Evolutionary conservation across 768 basidiomycete species (phyloP).

Genomic region (Leccinum variicolor): DNA sequence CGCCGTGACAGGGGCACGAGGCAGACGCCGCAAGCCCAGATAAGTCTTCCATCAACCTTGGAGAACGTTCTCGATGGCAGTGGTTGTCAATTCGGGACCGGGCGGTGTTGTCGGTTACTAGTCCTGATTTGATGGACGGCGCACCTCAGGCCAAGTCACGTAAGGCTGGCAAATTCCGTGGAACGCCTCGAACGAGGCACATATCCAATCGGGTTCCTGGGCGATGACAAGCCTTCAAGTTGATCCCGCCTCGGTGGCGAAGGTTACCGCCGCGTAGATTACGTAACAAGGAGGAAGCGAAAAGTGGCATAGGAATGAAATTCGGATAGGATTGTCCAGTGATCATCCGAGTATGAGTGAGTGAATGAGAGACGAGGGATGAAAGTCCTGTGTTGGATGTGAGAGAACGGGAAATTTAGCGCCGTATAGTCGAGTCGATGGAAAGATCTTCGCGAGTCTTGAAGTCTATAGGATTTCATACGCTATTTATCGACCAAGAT

Average conservation of each 20-base stretch:
- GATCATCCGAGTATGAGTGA: neutral
- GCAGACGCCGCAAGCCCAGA: neutral
- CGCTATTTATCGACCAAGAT: neutral
- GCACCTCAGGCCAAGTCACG: neutral
- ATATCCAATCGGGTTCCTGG: neutral
- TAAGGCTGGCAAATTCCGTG: neutral
- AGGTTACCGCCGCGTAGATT: neutral
- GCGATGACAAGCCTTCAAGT: neutral
- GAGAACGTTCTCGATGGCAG: neutral
- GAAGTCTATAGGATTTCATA: neutral
- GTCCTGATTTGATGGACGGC: too few relatives aligned
- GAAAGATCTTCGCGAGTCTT: neutral
- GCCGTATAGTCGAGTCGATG: neutral
- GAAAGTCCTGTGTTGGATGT: neutral
- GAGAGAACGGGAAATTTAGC: neutral
- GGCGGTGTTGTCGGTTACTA: neutral
- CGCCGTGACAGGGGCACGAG: neutral
- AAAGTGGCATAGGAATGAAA: neutral
- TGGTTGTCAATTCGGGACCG: slow-evolving; percentile 7
- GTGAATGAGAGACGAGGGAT: neutral
- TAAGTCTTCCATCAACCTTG: slow-evolving; percentile 6
- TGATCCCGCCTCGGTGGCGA: neutral
- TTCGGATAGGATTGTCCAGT: neutral
- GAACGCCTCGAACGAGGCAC: neutral
- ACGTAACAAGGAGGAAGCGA: neutral